These are phyloP conservation scores for Mortierella claussenii DNA, from an alignment of 192 early-diverging fungal species.

Conservation along the genomic window DNA sequence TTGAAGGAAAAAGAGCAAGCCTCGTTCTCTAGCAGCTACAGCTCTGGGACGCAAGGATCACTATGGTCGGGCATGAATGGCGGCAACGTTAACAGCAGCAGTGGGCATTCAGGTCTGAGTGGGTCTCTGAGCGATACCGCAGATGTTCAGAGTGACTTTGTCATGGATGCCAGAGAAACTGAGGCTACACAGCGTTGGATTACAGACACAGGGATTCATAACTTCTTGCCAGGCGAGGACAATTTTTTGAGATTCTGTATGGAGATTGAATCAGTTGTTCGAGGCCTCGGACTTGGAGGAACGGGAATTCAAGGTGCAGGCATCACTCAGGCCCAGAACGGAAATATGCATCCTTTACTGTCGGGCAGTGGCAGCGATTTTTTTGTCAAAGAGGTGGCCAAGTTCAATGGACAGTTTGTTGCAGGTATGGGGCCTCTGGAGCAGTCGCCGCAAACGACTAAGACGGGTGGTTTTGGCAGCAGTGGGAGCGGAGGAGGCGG, in stretches of 20 bases:
- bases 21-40: slow-evolving; percentile 14
- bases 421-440: slow-evolving; percentile 38
- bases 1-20: slow-evolving; percentile 39
- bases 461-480: too few relatives aligned
- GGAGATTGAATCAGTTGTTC: slow-evolving; percentile 50
- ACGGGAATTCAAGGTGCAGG: slow-evolving; percentile 41
- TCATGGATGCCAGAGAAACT: slow-evolving; percentile 36
- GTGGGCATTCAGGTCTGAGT: neutral
- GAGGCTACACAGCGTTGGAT: slow-evolving; percentile 52
- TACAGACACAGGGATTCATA: slow-evolving; percentile 41
- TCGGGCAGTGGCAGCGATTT: slow-evolving; percentile 42
- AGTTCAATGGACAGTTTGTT: slow-evolving; percentile 41
- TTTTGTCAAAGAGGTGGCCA: slow-evolving; percentile 40
- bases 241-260: slow-evolving; percentile 55
- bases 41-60: slow-evolving; percentile 5
- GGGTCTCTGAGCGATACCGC: slow-evolving; percentile 15
- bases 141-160: slow-evolving; percentile 24
- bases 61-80: slow-evolving; percentile 11
- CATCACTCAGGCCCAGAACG: slow-evolving; percentile 29
- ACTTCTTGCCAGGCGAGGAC: slow-evolving; percentile 55
- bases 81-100: slow-evolving; percentile 11
- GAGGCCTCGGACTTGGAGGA: slow-evolving; percentile 39
- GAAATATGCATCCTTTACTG: neutral
- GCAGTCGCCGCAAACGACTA: slow-evolving; percentile 2
- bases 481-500: too few relatives aligned